Conservation (phyloP, 2,329 filamentous ascomycete species). For the Colletotrichum agaves region DNA sequence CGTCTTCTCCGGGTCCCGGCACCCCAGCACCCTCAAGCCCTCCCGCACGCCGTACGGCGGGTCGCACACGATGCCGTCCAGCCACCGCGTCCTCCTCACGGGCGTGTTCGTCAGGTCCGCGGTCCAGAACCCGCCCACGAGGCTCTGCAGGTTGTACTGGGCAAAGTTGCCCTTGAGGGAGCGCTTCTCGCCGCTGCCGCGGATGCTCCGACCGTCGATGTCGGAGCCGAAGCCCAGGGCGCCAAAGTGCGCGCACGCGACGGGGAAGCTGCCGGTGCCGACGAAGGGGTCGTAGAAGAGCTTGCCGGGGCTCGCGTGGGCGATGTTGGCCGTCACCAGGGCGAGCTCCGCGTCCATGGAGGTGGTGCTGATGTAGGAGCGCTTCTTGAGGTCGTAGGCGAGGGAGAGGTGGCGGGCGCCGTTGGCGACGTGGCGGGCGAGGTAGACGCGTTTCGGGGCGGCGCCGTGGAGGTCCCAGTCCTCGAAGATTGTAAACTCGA, state of each 20-base stretch:
- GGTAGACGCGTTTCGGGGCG: conserved; percentile 59
- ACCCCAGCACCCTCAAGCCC: conserved; percentile 87
- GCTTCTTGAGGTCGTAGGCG: conserved; percentile 90
- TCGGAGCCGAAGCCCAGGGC: conserved; percentile 87
- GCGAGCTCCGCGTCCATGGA: conserved; percentile 97
- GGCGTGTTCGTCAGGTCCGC: conserved; percentile 91
- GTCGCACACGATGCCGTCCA: conserved; percentile 95
- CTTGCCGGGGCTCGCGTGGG: conserved; percentile 82
- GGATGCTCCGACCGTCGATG: conserved; percentile 90
- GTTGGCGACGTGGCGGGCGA: conserved; percentile 77
- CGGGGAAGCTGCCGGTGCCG: conserved; percentile 91
- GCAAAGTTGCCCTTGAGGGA: conserved; percentile 77
- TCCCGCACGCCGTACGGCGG: conserved; percentile 96
- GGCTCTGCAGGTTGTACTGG: conserved; percentile 77
- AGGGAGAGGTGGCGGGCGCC: conserved; percentile 75
- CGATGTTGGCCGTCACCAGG: conserved; percentile 91
- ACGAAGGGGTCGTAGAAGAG: conserved; percentile 96
- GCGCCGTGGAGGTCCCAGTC: conserved; percentile 75
- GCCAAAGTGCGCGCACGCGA: conserved; percentile 92
- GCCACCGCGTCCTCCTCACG: conserved; percentile 67
- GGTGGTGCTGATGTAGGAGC: conserved; percentile 93
- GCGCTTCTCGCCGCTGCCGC: conserved; percentile 71
- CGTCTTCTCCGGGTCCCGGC: conserved; percentile 71
- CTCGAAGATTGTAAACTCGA: conserved; percentile 85
- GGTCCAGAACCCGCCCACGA: conserved; percentile 82